Conservation (phyloP, 768 basidiomycete genomes). For the Pleurotus sapidus region DNA sequence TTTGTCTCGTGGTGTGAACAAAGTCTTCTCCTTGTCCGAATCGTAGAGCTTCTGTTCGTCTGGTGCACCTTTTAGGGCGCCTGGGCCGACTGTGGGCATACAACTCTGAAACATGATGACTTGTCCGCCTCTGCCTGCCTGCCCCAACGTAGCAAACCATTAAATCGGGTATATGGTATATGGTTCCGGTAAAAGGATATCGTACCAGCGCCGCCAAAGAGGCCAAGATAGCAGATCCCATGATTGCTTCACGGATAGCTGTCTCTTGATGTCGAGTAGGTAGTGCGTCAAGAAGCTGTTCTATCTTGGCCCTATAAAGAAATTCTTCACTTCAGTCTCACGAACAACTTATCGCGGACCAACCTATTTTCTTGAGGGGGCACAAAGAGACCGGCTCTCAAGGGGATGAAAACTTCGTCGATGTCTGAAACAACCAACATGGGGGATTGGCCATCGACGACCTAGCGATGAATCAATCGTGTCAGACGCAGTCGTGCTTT, state of each 20-base stretch:
- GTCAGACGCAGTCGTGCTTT: not conserved
- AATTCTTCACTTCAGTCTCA: slow-evolving; percentile 2
- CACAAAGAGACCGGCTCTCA: slow-evolving; percentile 71
- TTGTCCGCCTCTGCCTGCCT: slow-evolving; percentile 77
- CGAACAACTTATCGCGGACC: slow-evolving; percentile 15
- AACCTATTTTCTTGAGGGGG: slow-evolving; percentile 71
- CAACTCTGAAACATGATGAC: slow-evolving; percentile 68
- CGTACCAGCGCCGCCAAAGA: slow-evolving; percentile 71
- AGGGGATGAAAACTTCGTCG: slow-evolving; percentile 88
- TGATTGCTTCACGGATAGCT: slow-evolving; percentile 51
- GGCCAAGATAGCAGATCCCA: slow-evolving; percentile 76
- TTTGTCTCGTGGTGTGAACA: slow-evolving; percentile 78
- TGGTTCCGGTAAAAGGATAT: slow-evolving; percentile 8
- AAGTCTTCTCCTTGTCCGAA: slow-evolving; percentile 79
- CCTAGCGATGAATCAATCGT: not conserved
- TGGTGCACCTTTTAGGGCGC: slow-evolving; percentile 54
- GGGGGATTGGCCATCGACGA: slow-evolving; percentile 44
- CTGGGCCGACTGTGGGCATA: slow-evolving; percentile 69
- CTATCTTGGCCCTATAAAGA: slow-evolving; percentile 51
- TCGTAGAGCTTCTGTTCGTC: slow-evolving; percentile 71
- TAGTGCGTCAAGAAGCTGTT: slow-evolving; percentile 61
- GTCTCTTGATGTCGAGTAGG: slow-evolving; percentile 58
- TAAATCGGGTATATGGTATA: not conserved
- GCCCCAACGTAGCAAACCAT: slow-evolving; percentile 8
- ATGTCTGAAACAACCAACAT: slow-evolving; percentile 87